phyloP scores from a whole-genome alignment of 1,139 yeast species.

The Keqinozyma sinolaborantium region DNA sequence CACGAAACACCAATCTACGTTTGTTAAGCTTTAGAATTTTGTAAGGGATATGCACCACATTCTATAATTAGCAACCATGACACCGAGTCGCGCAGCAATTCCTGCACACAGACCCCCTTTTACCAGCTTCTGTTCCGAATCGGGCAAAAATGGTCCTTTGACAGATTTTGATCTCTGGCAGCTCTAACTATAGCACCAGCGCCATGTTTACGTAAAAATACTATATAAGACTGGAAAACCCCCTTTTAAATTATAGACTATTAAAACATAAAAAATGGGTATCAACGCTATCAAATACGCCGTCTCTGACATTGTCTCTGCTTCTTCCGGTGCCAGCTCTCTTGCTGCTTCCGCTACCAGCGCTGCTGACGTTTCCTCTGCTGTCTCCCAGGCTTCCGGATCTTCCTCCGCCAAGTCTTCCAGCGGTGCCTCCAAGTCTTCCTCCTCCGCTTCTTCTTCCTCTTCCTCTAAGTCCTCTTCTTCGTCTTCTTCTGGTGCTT shows the following conservation, averaged over 20 bases:
- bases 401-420: conserved; percentile 5
- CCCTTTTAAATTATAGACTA: not conserved
- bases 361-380: conserved; percentile 2
- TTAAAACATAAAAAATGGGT: conserved; percentile 10
- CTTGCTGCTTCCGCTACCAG: conserved; percentile 1
- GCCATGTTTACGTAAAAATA: conserved; percentile 1
- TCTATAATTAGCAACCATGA: too few species aligned
- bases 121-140: too few species aligned
- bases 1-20: not conserved
- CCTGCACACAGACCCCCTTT: too few species aligned
- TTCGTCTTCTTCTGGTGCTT: conserved; percentile 10
- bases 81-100: too few species aligned
- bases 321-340: conserved; percentile 8
- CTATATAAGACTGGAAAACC: not conserved
- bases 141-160: conserved; percentile 1
- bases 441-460: conserved; percentile 11
- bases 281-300: conserved; percentile 22
- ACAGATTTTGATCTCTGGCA: conserved; percentile 3
- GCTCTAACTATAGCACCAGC: not conserved
- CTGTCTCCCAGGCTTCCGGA: conserved; percentile 2
- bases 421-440: conserved; percentile 10
- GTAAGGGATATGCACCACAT: conserved; percentile 13
- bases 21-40: too few species aligned
- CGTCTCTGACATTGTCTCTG: conserved; percentile 15
- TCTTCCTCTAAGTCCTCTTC: conserved; percentile 14